These are phyloP conservation scores for Phanerochaete sordida DNA, from an alignment of 768 basidiomycete genomes.

Conservation along the genomic window DNA sequence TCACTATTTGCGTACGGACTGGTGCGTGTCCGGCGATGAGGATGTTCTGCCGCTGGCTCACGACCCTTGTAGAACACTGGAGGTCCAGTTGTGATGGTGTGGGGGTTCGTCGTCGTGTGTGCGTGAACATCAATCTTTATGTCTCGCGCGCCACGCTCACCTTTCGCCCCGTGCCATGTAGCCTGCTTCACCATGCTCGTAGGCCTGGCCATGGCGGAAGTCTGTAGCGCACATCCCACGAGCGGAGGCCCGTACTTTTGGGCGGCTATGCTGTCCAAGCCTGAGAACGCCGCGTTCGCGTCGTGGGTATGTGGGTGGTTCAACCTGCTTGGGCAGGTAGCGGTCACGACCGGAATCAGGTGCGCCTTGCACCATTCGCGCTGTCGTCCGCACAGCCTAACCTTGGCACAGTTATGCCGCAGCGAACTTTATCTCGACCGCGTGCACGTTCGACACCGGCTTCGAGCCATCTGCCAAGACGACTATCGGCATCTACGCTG, in stretches of 20 bases:
- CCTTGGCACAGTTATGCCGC: slow-evolving; percentile 48
- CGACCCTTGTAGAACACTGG: slow-evolving; percentile 52
- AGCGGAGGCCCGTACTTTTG: slow-evolving; percentile 78
- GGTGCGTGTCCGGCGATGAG: slow-evolving; percentile 35
- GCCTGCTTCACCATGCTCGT: slow-evolving; percentile 67
- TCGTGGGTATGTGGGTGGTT: slow-evolving; percentile 80
- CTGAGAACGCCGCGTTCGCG: slow-evolving; percentile 55
- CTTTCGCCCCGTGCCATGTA: background rate
- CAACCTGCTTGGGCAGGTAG: slow-evolving; percentile 72
- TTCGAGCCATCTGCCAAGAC: slow-evolving; percentile 57
- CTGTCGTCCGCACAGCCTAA: background rate
- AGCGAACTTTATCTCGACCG: slow-evolving; percentile 66
- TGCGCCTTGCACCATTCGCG: slow-evolving; percentile 17
- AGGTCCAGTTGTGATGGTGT: slow-evolving; percentile 75
- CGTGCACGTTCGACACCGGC: slow-evolving; percentile 52
- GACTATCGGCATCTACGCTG: slow-evolving; percentile 68
- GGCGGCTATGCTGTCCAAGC: slow-evolving; percentile 71
- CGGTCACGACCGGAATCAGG: slow-evolving; percentile 73
- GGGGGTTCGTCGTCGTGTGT: slow-evolving; percentile 70
- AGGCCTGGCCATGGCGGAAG: slow-evolving; percentile 69
- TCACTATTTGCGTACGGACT: slow-evolving; percentile 68
- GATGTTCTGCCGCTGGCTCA: background rate
- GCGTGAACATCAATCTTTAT: slow-evolving; percentile 25
- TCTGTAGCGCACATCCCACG: slow-evolving; percentile 63
- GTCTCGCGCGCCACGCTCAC: too few species aligned